Conservation (phyloP, 805 yeast genomes). For the Hanseniaspora occidentalis region DNA sequence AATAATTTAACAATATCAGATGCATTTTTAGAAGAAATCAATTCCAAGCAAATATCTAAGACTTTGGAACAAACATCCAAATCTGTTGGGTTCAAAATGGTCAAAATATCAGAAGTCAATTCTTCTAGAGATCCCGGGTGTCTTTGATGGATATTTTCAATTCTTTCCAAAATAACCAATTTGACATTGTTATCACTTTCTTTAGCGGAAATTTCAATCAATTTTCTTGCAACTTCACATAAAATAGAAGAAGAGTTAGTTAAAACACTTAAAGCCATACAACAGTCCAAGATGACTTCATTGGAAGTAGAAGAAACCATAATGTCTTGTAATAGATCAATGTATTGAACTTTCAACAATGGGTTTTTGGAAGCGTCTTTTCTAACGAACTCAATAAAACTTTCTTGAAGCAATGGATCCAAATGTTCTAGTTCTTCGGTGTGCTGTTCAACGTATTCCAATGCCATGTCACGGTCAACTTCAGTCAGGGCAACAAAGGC, state of each 20-base stretch:
- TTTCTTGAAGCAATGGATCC: constrained; percentile 78
- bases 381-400: constrained; percentile 84
- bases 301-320: constrained; percentile 50
- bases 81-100: constrained; percentile 80
- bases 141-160: constrained; percentile 57
- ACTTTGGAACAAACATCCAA: constrained; percentile 85
- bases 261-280: constrained; percentile 58
- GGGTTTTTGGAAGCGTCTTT: constrained; percentile 59
- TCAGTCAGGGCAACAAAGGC: constrained; percentile 82
- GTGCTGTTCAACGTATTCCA: constrained; percentile 67
- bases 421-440: constrained; percentile 44
- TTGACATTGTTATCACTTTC: constrained; percentile 95
- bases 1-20: constrained; percentile 86
- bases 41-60: constrained; percentile 65
- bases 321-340: constrained; percentile 58
- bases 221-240: constrained; percentile 69
- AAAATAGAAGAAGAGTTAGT: constrained; percentile 55
- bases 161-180: constrained; percentile 79
- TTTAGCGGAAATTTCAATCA: constrained; percentile 77
- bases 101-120: constrained; percentile 70
- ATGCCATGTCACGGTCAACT: constrained; percentile 74
- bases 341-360: constrained; percentile 56
- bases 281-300: constrained; percentile 79
- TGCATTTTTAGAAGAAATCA: constrained; percentile 78
- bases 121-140: constrained; percentile 80